Base-by-base conservation (phyloP, 345 rosid genomes). In the Aethionema arabicum region DNA sequence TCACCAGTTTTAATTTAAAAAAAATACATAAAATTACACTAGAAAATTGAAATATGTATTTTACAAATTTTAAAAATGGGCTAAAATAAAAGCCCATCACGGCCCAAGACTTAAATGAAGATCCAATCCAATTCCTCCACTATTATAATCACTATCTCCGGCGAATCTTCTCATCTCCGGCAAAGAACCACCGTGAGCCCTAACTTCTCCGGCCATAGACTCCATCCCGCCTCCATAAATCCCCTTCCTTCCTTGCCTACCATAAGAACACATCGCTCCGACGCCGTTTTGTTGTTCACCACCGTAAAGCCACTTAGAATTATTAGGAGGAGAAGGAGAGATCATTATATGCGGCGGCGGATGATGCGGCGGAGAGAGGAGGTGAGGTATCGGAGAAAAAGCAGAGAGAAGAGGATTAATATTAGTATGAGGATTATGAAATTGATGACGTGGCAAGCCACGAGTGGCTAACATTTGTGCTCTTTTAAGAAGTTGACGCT, bases 61-160 rank as follows among this genome's bases (percentile, higher is more conserved):
- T 47, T 11, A 45, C 53, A 61, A 32, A 43, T 56, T 14, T 62
- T 36, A 1, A 7, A 7, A 21, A 3, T 7, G 42, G 35, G 51
- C 69, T 30, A 1, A 30, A 4, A 9, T 2, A 21, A 49, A 45
- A 16, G 39, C 53, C 2, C 14, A 41, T 77, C 42, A 83, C n/a
- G 88, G 86, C 65, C 90, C 85, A 41, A 87, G 89, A 62, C 97
- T 75, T 32, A 90, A 83, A 66, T 87, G 95, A 47, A 90, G 81
- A 68, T 90, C 85, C 64, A 90, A 69, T 56, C 87, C 89, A 70
- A 87, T 66, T 12, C 75, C 75, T 47, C 83, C 81, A 14, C 61
- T 62, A 49, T 32, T 52, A 13, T 45, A 59, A 16, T 59, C 67
- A 3, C 54, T 81, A 0, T 78, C 85, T 52, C 72, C 68, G 35